Conservation (phyloP, 345 rosid species). For the Syzygium oleosum region DNA sequence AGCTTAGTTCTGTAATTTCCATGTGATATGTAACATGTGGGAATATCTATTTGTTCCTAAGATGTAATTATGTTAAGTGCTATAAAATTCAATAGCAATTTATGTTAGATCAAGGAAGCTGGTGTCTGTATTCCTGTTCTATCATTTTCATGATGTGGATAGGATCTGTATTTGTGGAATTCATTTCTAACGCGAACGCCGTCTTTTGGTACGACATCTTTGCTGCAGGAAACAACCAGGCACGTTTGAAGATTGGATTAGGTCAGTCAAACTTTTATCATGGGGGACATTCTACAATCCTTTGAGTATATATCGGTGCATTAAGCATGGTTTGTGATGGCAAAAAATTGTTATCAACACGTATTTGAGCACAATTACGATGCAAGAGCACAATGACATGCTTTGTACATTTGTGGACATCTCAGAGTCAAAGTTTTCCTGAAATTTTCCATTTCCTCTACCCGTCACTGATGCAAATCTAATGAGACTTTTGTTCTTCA, state of each 20-base stretch:
- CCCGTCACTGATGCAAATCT: background rate
- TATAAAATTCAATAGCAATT: no score
- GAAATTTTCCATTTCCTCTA: background rate
- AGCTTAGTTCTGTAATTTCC: no score
- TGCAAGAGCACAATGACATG: background rate
- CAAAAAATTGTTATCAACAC: background rate
- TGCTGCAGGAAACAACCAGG: conserved; percentile 11
- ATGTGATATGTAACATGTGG: no score
- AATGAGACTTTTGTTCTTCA: background rate
- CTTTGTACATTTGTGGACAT: background rate
- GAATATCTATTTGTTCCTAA: no score
- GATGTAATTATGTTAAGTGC: background rate
- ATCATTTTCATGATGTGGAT: background rate
- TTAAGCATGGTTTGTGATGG: background rate
- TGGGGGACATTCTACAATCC: background rate
- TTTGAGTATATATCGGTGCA: background rate
- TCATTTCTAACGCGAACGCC: background rate
- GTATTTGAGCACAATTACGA: background rate
- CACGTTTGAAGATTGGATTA: conserved; percentile 14
- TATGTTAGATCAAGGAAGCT: background rate
- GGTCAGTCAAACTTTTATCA: conserved; percentile 10
- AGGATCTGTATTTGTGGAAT: background rate
- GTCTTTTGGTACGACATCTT: background rate
- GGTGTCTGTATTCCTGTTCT: background rate
- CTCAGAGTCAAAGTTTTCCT: background rate